Conservation (phyloP, 768 basidiomycete species). For the Candolleomyces efflorescens region DNA sequence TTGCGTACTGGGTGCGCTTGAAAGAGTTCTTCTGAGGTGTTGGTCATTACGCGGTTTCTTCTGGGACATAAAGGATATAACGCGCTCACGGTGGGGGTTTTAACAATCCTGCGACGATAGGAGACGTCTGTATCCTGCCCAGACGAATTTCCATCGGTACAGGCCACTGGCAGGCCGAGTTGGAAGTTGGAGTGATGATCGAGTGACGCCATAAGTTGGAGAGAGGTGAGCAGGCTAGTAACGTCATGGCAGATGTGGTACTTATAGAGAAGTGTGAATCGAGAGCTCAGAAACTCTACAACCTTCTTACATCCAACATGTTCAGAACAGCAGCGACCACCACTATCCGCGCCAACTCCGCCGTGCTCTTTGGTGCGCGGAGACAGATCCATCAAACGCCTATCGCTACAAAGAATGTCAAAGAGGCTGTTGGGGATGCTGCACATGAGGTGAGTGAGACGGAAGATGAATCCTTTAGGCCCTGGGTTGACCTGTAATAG, state of each 20-base stretch:
- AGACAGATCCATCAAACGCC: slow-evolving; percentile 34
- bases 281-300: not conserved
- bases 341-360: slow-evolving; percentile 1
- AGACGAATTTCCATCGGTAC: too few species aligned
- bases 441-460: slow-evolving; percentile 34
- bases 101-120: too few species aligned
- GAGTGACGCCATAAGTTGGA: not conserved
- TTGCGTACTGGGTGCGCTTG: not conserved
- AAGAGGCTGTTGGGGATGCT: slow-evolving; percentile 41
- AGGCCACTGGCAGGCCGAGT: too few species aligned
- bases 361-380: slow-evolving; percentile 4
- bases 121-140: too few species aligned
- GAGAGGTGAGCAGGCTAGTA: too few species aligned
- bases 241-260: slow-evolving; percentile 8
- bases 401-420: slow-evolving; percentile 31
- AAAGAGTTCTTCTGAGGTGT: slow-evolving; percentile 4
- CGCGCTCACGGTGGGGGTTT: not conserved
- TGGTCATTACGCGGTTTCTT: not conserved
- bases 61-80: not conserved
- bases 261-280: slow-evolving; percentile 5
- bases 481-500: slow-evolving; percentile 18
- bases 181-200: too few species aligned
- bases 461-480: not conserved
- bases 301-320: slow-evolving; percentile 7
- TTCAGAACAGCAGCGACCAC: slow-evolving; percentile 13